Conservation (phyloP, 257 asterid species). For the Coffea canephora region DNA sequence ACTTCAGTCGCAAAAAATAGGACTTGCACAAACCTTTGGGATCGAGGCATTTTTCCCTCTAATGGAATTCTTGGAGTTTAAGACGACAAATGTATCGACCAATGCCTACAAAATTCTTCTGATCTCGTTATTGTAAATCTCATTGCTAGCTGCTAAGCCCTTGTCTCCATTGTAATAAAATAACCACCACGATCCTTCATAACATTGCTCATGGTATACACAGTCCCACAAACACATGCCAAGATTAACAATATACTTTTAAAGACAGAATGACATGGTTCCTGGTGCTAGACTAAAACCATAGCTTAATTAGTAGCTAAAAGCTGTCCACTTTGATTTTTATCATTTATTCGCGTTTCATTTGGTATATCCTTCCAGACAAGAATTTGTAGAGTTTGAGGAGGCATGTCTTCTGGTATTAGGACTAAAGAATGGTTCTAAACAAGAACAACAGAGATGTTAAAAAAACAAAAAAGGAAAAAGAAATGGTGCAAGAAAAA, state of each 20-base stretch:
- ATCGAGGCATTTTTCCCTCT: too few relatives aligned
- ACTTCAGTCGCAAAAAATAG: too few relatives aligned
- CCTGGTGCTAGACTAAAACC: background rate
- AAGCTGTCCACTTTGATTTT: conserved; percentile 12
- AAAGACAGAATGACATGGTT: background rate
- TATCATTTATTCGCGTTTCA: conserved; percentile 15
- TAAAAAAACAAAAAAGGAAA: background rate
- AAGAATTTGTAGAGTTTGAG: background rate
- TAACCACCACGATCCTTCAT: background rate
- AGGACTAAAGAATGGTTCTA: conserved; percentile 15
- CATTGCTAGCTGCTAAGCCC: too few relatives aligned
- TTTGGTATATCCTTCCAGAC: conserved; percentile 8
- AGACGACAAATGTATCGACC: too few relatives aligned
- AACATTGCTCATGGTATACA: too few relatives aligned
- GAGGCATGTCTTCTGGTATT: conserved; percentile 1
- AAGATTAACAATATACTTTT: too few relatives aligned
- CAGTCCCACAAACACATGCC: background rate
- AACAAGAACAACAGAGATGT: conserved; percentile 3
- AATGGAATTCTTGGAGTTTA: too few relatives aligned
- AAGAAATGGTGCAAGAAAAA: conserved; percentile 2
- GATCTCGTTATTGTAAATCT: too few relatives aligned
- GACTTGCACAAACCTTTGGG: too few relatives aligned
- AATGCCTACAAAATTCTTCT: too few relatives aligned
- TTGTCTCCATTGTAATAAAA: background rate
- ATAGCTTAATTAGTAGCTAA: background rate